phyloP scores from a whole-genome alignment of 2,329 filamentous ascomycete species.

The Neurospora sp. region DNA sequence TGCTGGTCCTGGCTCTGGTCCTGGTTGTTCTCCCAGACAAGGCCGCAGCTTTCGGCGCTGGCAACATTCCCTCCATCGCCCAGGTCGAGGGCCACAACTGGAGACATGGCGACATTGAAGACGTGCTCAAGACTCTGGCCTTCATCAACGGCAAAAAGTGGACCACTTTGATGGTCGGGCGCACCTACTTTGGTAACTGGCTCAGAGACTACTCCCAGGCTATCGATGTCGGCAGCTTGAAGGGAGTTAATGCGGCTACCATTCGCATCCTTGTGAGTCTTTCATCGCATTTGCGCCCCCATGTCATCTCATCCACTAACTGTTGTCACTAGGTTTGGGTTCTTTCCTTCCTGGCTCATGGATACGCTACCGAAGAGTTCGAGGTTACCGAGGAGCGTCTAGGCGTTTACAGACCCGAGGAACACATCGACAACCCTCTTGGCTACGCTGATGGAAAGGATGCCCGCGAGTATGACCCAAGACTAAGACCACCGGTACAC shows the following conservation, averaged over 20 bases:
- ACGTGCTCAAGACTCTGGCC: slow-evolving; percentile 66
- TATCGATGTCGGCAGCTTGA: slow-evolving; percentile 69
- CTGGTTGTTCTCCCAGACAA: slow-evolving; percentile 47
- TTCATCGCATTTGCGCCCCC: neutral
- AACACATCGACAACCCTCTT: slow-evolving; percentile 67
- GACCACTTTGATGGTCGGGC: slow-evolving; percentile 67
- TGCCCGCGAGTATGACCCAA: slow-evolving; percentile 69
- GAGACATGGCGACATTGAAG: slow-evolving; percentile 70
- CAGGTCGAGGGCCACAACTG: slow-evolving; percentile 60
- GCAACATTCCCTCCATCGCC: slow-evolving; percentile 59
- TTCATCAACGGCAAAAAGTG: slow-evolving; percentile 78
- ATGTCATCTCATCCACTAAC: neutral
- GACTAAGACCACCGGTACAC: slow-evolving; percentile 71
- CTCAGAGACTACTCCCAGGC: slow-evolving; percentile 78
- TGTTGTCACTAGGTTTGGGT: slow-evolving; percentile 52
- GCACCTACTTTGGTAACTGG: slow-evolving; percentile 83
- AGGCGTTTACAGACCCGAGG: slow-evolving; percentile 70
- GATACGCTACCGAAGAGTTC: slow-evolving; percentile 78
- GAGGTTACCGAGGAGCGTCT: slow-evolving; percentile 73
- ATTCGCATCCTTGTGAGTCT: slow-evolving; percentile 57
- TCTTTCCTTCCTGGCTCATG: slow-evolving; percentile 70
- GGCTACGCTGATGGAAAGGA: slow-evolving; percentile 81
- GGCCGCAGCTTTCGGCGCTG: slow-evolving; percentile 55
- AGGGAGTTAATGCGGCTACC: slow-evolving; percentile 67
- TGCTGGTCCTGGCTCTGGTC: slow-evolving; percentile 43